A percentile compares a stretch with the other conserved stretches of the same genome.
phyloP scores from a whole-genome alignment of 2,329 filamentous ascomycete genomes.

The Alternaria conjuncta region DNA sequence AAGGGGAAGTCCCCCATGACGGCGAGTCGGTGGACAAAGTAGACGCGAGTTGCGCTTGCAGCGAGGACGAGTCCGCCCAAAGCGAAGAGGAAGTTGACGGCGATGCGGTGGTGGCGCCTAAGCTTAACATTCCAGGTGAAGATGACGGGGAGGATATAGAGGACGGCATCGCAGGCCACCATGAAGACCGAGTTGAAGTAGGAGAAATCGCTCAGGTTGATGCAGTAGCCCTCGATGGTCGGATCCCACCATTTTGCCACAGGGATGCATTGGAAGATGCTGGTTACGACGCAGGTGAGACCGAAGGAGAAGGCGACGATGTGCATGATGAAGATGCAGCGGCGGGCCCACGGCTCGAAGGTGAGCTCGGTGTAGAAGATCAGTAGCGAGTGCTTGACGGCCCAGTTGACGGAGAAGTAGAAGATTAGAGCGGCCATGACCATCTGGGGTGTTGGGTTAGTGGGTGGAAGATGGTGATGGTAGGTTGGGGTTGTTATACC shows the following conservation, averaged over 20 bases:
- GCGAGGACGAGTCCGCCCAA: conserved; percentile 42
- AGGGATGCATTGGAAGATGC: conserved; percentile 47
- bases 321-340: conserved; percentile 44
- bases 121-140: conserved; percentile 48
- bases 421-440: conserved; percentile 38
- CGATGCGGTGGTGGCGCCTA: conserved; percentile 39
- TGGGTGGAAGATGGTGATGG: not conserved
- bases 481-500: not conserved
- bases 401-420: conserved; percentile 51
- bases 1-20: conserved; percentile 33
- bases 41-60: conserved; percentile 34
- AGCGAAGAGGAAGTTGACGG: conserved; percentile 43
- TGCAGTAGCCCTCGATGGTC: conserved; percentile 37
- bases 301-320: conserved; percentile 45
- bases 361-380: conserved; percentile 50
- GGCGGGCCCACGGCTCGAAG: conserved; percentile 26
- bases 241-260: conserved; percentile 42
- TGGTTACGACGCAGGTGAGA: conserved; percentile 40
- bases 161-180: conserved; percentile 46
- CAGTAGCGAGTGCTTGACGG: conserved; percentile 50
- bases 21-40: conserved; percentile 33
- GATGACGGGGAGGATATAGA: conserved; percentile 49
- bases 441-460: conserved; percentile 9
- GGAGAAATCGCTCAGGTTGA: conserved; percentile 46
- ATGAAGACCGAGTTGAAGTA: conserved; percentile 48